Percentiles rank a stretch among this genome's conserved stretches.
Evolutionary conservation across 345 rosid genomes (phyloP).

Genomic region (Triadica sebifera): DNA sequence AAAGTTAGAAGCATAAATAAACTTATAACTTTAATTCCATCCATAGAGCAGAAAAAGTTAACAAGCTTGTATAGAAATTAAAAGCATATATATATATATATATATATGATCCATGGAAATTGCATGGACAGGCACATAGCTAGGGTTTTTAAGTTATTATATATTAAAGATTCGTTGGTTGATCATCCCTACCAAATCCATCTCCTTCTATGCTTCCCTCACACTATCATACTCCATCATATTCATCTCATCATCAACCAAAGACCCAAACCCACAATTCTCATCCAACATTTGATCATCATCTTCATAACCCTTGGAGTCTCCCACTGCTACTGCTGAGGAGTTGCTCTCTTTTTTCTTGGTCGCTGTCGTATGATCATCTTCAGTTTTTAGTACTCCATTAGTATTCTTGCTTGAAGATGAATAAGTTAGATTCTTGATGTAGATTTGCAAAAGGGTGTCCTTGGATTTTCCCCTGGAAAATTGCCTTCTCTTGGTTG

Average conservation of each 20-base stretch:
- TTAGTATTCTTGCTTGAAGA: not conserved
- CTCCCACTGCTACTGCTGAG: not conserved
- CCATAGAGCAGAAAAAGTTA: too few relatives aligned
- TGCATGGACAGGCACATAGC: too few relatives aligned
- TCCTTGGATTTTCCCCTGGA: constrained; percentile 38
- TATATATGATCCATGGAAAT: too few relatives aligned
- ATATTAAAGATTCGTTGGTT: constrained; percentile 11
- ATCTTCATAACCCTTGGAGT: not conserved
- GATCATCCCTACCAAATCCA: constrained; percentile 44
- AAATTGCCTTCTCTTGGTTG: constrained; percentile 29
- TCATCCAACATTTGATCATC: not conserved
- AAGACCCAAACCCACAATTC: constrained; percentile 12
- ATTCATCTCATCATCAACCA: constrained; percentile 22
- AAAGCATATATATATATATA: too few relatives aligned
- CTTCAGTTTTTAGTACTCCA: too few relatives aligned
- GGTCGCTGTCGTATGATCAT: not conserved
- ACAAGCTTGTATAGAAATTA: too few relatives aligned
- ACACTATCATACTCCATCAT: constrained; percentile 9
- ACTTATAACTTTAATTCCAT: too few relatives aligned
- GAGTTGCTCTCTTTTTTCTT: not conserved
- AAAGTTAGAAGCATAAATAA: too few relatives aligned
- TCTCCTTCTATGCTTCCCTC: constrained; percentile 27
- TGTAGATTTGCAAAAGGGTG: constrained; percentile 40
- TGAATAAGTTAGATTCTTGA: constrained; percentile 23
- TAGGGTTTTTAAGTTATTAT: not conserved